phyloP scores from a whole-genome alignment of 306 rosid species.

The Lathyrus oleraceus region DNA sequence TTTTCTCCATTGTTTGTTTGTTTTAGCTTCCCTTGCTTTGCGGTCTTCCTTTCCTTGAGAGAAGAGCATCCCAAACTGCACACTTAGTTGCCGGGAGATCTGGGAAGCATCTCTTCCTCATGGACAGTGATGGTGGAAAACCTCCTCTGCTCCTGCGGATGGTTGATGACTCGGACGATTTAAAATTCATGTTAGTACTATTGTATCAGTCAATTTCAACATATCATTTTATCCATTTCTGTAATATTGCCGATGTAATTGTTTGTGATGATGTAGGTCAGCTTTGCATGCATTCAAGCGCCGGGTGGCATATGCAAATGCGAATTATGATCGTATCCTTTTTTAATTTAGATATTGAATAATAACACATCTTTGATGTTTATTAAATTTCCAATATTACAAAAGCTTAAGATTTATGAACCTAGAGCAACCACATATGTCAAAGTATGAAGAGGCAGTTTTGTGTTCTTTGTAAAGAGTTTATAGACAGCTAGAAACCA shows the following conservation, averaged over 20 bases:
- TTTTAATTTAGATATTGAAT: background rate
- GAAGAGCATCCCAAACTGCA: slow-evolving; percentile 87
- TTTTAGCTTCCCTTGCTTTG: slow-evolving; percentile 80
- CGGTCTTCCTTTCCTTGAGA: slow-evolving; percentile 92
- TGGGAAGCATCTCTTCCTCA: slow-evolving; percentile 94
- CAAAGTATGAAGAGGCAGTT: slow-evolving; percentile 17
- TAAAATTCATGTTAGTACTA: slow-evolving; percentile 82
- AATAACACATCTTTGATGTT: background rate
- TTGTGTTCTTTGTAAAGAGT: background rate
- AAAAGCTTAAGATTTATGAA: slow-evolving; percentile 4
- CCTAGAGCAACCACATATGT: slow-evolving; percentile 1
- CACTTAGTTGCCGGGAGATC: slow-evolving; percentile 94
- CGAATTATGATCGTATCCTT: slow-evolving; percentile 90
- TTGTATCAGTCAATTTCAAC: slow-evolving; percentile 17
- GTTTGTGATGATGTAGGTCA: slow-evolving; percentile 61
- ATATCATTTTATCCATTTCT: slow-evolving; percentile 24
- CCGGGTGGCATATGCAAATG: slow-evolving; percentile 95
- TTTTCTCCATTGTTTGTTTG: slow-evolving; percentile 29
- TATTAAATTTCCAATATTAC: background rate
- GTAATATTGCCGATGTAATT: slow-evolving; percentile 27
- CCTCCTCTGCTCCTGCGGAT: slow-evolving; percentile 85
- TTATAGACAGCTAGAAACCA: background rate
- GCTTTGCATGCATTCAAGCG: slow-evolving; percentile 79
- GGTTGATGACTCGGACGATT: slow-evolving; percentile 75
- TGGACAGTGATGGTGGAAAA: slow-evolving; percentile 66